Evolutionary conservation across 495 filamentous ascomycete genomes (phyloP), one percentile per base, ranked within the genome.

Genomic region (Hyaloscypha finlandica): DNA sequence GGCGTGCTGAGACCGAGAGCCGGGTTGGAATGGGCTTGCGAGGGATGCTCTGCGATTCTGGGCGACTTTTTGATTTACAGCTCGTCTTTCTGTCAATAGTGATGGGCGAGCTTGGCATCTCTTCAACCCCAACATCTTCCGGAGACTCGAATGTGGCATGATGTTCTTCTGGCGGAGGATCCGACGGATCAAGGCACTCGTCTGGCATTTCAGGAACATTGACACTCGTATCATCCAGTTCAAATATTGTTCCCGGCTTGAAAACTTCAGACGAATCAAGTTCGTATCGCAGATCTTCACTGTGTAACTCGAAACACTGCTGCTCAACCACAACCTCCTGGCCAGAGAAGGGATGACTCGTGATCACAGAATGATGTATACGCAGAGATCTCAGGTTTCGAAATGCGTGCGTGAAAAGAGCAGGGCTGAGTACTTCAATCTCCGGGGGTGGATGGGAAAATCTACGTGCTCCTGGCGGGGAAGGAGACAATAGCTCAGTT

Each of bases 311-410:
- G 62, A 70, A 70, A 22, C 68, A 70, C 25, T 77, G 73, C 6
- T 71, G 73, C 37, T 65, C 59, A 9, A 70, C 61, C 2, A 74
- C 61, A 33, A 63, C 61, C 32, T 70, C 59, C 19, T 78, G 74
- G 48, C 74, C 79, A n/a, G 68, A 59, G 8, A 79, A 80, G 2
- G 78, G 75, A 55, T 83, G 76, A 37, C 81, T 74, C 2, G 86
- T 89, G 45, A 88, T 73, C 20, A 89, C 69, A 9, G 78, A 77
- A 76, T 88, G 84, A 71, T 89, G 81, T 9, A 86, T 79, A 39
- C 87, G 78, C 12, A 90, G 68, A 64, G 83, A 87, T 6, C 79
- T 81, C 61, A 90, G 62, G 9, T 78, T 77, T 4, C 81, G 75
- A 22, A 79, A 78, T 6, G 83, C 82, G 64, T 74, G 66, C 25